Base-by-base conservation (phyloP, 495 filamentous ascomycete species). In the Podospora tetraspora region DNA sequence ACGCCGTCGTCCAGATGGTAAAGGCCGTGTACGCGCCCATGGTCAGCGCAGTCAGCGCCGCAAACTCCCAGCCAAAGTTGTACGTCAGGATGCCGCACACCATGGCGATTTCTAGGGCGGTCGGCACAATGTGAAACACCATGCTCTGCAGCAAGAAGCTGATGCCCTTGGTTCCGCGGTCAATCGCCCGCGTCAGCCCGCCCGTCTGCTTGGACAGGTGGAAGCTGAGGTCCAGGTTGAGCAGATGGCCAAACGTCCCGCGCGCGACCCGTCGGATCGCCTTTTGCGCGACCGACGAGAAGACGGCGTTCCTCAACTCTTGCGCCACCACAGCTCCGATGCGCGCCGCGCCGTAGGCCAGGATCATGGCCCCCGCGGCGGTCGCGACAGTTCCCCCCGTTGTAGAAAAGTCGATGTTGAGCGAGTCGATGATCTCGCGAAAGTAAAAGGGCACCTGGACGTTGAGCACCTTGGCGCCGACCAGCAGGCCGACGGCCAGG, bases 391-490 rank as follows among this genome's bases (percentile, higher is more conserved):
- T 97, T 0, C 92, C 94, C 12, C 91, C 93, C 3, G 93, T 75
- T 8, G 88, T 83, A 3, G 87, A 86, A 78, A 97, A 91, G 75
- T 97, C 95, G 69, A 99, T 85, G 75, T 99, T 99, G 92, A 99
- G 96, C 23, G 89, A 89, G 76, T 99, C 95, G 59, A 99, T 91
- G 71, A 99, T 99, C 77, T 84, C 92, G 79, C 97, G 97, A 83
- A 99, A 98, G 82, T 97, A 99, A 79, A 99, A 99, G 4, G 95
- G 95, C 56, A 99, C 90, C 80, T 99, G 92, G 8, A 99, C 96
- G 78, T 97, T 99, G 71, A 98, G 84, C 66, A 97, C 84, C 85
- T 99, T 99, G 74, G 92, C 93, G 56, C 94, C 93, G 23, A 99
- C 81, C 16, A 99, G 84, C 64, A 99, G 80, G 5, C 83, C 89